These are phyloP conservation scores for Ceratobasidium sp. DNA, from an alignment of 1,284 basidiomycete genomes.

Conservation along the genomic window DNA sequence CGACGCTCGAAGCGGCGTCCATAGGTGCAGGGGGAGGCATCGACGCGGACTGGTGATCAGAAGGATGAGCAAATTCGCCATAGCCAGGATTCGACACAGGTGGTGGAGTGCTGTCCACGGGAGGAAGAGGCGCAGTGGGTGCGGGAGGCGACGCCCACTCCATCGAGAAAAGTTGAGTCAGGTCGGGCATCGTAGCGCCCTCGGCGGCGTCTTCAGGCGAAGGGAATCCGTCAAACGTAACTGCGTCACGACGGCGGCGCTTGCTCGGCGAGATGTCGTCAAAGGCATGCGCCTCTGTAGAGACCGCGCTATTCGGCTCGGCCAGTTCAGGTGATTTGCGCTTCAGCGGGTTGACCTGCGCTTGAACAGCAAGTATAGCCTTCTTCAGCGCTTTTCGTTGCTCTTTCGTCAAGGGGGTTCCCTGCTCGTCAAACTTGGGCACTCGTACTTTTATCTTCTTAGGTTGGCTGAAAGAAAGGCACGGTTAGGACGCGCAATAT, in stretches of 20 bases:
- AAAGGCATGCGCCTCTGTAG: neutral
- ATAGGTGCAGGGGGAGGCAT: neutral
- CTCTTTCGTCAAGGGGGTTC: slow-evolving; percentile 36
- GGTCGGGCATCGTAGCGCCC: slow-evolving; percentile 14
- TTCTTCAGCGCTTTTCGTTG: slow-evolving; percentile 40
- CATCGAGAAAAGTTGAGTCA: slow-evolving; percentile 34
- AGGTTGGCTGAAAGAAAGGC: neutral
- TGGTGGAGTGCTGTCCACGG: neutral
- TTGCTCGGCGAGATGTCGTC: slow-evolving; percentile 27
- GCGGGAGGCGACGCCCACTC: slow-evolving; percentile 35
- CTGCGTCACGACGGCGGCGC: slow-evolving; percentile 39
- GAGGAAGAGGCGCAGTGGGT: neutral
- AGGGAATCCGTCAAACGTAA: slow-evolving; percentile 36
- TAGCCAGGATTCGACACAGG: slow-evolving; percentile 16
- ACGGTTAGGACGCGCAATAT: neutral
- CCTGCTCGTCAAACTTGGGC: slow-evolving; percentile 33
- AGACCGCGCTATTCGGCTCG: neutral
- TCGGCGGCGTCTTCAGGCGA: slow-evolving; percentile 5
- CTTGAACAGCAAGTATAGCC: slow-evolving; percentile 31
- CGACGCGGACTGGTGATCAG: neutral
- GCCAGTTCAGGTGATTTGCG: slow-evolving; percentile 26
- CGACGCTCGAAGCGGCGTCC: neutral
- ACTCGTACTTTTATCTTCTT: slow-evolving; percentile 31
- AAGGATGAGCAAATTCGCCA: slow-evolving; percentile 33
- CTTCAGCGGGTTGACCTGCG: slow-evolving; percentile 34